These are phyloP conservation scores for Colletotrichum orbiculare DNA, from an alignment of 2,329 filamentous ascomycete genomes.

Conservation along the genomic window DNA sequence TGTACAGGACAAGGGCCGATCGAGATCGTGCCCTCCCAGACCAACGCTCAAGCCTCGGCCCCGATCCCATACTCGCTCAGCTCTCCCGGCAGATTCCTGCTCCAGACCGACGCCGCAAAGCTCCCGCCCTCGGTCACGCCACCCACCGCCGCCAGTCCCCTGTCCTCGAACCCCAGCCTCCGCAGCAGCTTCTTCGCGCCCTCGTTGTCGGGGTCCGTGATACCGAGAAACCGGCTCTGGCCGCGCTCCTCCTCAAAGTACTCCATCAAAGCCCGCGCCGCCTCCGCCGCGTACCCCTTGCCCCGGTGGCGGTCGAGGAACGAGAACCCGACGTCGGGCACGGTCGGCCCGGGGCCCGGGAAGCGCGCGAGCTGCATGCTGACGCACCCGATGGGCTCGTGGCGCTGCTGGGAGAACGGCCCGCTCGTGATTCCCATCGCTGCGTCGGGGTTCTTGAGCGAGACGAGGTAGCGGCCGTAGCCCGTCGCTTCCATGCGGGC, in stretches of 20 bases:
- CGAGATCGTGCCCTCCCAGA: too few species aligned
- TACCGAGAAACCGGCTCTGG: slow-evolving; percentile 2
- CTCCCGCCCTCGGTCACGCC: background rate
- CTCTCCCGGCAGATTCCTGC: background rate
- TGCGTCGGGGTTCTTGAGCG: background rate
- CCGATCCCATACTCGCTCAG: too few species aligned
- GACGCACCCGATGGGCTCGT: slow-evolving; percentile 6
- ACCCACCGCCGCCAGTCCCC: background rate
- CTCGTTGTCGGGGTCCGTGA: background rate
- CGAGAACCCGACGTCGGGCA: slow-evolving; percentile 7
- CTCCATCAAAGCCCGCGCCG: background rate
- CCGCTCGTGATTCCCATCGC: background rate
- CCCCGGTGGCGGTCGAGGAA: slow-evolving; percentile 16
- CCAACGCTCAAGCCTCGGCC: too few species aligned
- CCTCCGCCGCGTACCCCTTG: slow-evolving; percentile 6
- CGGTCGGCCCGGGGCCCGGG: slow-evolving; percentile 8
- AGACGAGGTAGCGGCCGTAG: slow-evolving; percentile 7
- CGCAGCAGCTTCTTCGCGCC: slow-evolving; percentile 3
- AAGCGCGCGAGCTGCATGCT: slow-evolving; percentile 6
- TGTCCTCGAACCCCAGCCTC: slow-evolving; percentile 9
- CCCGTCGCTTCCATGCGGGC: slow-evolving; percentile 2
- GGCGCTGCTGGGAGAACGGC: background rate
- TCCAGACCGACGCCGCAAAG: background rate
- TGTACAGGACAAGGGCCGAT: too few species aligned
- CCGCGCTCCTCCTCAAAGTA: slow-evolving; percentile 2